Base-by-base conservation (phyloP, 2,329 filamentous ascomycete species). In the Diaporthe longicolla region DNA sequence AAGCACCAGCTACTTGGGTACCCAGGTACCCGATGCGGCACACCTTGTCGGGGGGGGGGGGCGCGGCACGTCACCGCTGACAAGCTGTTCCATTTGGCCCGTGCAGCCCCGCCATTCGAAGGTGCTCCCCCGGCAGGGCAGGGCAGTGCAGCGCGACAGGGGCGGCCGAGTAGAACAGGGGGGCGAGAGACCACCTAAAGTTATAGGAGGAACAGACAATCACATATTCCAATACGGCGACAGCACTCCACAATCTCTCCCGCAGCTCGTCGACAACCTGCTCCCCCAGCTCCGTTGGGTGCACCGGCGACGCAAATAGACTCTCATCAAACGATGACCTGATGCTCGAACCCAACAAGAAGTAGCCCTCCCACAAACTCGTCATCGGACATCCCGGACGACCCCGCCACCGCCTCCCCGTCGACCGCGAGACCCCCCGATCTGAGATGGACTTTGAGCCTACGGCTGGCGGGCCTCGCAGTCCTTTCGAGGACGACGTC, bases 381-480 rank as follows among this genome's bases (percentile, higher is more conserved):
- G 52, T 75, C 57, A 68, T 73, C 71, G 50, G 63, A 73, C 52
- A 40, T 69, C 50, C 66, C 48, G 50, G 57, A 70, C 63, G 57
- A 70, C 73, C 70, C 57, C 69, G 58, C 69, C 45, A 54, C 57
- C 65, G 54, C 24, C 55, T 59, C 40, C 70, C 70, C 63, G 37
- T 66, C 29, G 63, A 26, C 63, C 48, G 21, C 63, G 48, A 68
- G 63, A 54, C 32, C 24, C 70, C 61, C 61, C 57, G 26, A 57
- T 84, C 82, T 81, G 84, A 83, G 82, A 92, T 92, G 90, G 90
- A 92, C 85, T 84, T 89, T 80, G 88, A 86, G 82, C 87, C 87
- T 80, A 82, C 84, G 79, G 83, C 85, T 81, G 83, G 81, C 80
- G 84, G 82, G 81, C 84, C 84, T 72, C 81, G 83, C 74, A 77